Percentiles rank a stretch among this genome's conserved stretches.
phyloP scores from a whole-genome alignment of 2,329 filamentous ascomycete species.

The Fonsecaea multimorphosa region DNA sequence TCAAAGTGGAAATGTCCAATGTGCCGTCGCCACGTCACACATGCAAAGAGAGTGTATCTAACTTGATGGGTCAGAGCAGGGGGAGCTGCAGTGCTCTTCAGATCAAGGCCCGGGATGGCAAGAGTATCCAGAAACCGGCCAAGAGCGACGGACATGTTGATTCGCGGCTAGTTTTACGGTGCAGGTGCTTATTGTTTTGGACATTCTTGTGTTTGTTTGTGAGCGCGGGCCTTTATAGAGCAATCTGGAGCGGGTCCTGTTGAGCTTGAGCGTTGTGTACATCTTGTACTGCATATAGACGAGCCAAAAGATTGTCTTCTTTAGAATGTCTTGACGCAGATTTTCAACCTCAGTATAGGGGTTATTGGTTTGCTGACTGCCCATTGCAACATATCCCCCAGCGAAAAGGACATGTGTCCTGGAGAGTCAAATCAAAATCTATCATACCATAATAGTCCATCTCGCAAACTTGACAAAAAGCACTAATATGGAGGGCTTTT shows the following conservation, averaged over 20 bases:
- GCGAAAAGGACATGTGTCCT: too few relatives aligned
- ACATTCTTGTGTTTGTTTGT: neutral
- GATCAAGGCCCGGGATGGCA: neutral
- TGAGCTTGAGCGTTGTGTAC: neutral
- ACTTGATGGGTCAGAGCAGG: neutral
- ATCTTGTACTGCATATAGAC: neutral
- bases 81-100: neutral
- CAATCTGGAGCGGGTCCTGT: neutral
- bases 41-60: conserved; percentile 32
- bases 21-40: conserved; percentile 30
- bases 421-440: too few relatives aligned
- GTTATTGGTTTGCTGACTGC: too few relatives aligned
- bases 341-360: neutral
- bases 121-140: neutral
- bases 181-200: neutral
- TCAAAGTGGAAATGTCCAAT: conserved; percentile 33
- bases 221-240: neutral
- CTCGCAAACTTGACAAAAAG: too few relatives aligned
- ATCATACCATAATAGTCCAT: too few relatives aligned
- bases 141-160: neutral
- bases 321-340: too few relatives aligned
- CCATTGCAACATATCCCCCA: too few relatives aligned
- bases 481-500: too few relatives aligned
- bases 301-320: conserved; percentile 3
- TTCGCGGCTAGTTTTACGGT: neutral